Conservation (phyloP, 306 rosid species). For the Vigna angularis region DNA sequence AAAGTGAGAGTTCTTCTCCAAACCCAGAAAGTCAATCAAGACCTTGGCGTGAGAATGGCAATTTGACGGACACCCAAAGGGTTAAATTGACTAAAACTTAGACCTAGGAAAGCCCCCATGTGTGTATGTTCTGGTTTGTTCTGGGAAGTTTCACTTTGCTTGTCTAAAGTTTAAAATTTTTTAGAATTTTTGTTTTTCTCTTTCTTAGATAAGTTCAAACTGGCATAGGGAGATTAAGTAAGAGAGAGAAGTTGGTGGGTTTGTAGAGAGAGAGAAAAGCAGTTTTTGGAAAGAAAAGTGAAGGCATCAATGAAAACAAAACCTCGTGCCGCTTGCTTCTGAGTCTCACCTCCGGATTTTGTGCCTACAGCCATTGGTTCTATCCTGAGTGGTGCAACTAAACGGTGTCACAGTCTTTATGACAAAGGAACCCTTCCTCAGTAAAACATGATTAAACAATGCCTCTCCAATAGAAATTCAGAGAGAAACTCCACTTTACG, state of each 20-base stretch:
- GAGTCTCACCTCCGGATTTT: conserved; percentile 61
- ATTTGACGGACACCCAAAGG: conserved; percentile 30
- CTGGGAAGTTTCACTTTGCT: conserved; percentile 53
- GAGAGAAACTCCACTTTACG: neutral
- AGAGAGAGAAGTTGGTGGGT: conserved; percentile 43
- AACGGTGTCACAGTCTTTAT: conserved; percentile 74
- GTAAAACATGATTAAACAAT: conserved; percentile 9
- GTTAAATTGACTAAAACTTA: conserved; percentile 21
- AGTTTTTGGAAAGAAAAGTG: conserved; percentile 35
- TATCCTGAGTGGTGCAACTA: conserved; percentile 58
- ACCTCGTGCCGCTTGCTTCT: conserved; percentile 65
- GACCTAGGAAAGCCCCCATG: conserved; percentile 38
- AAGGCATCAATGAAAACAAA: conserved; percentile 52
- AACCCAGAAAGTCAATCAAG: conserved; percentile 51
- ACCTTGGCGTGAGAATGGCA: neutral
- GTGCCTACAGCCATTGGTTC: conserved; percentile 71
- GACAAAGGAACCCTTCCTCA: conserved; percentile 28
- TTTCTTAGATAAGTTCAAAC: conserved; percentile 68
- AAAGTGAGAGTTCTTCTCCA: conserved; percentile 19
- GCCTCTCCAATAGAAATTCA: conserved; percentile 9
- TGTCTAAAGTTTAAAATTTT: neutral
- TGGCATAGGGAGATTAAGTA: conserved; percentile 43
- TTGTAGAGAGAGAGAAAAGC: conserved; percentile 53
- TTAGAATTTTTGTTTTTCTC: neutral
- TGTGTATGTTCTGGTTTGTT: conserved; percentile 58